Conservation (phyloP, 2,329 filamentous ascomycete genomes). For the Fusarium sarcochroum region DNA sequence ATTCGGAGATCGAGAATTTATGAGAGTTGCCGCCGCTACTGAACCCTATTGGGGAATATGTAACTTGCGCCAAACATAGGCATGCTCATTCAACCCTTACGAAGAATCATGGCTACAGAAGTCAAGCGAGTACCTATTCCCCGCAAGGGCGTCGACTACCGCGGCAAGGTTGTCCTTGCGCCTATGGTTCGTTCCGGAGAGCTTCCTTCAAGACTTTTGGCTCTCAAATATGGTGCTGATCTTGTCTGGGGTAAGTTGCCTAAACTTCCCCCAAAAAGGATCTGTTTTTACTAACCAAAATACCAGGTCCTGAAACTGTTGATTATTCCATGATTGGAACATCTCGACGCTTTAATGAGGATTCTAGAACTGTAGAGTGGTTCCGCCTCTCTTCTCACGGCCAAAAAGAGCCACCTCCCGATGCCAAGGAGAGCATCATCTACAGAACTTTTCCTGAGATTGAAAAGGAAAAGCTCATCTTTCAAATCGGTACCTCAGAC, state of each 20-base stretch:
- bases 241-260: slow-evolving; percentile 85
- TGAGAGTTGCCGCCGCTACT: slow-evolving; percentile 20
- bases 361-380: slow-evolving; percentile 87
- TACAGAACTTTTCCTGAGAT: slow-evolving; percentile 85
- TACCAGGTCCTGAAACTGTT: slow-evolving; percentile 87
- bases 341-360: slow-evolving; percentile 80
- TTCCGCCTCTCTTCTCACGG: slow-evolving; percentile 81
- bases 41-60: slow-evolving; percentile 13
- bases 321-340: slow-evolving; percentile 93
- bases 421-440: slow-evolving; percentile 77
- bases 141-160: slow-evolving; percentile 89
- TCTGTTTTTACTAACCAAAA: slow-evolving; percentile 5
- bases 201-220: slow-evolving; percentile 87
- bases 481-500: slow-evolving; percentile 91
- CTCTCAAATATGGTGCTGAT: slow-evolving; percentile 95
- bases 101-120: slow-evolving; percentile 70
- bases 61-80: slow-evolving; percentile 26
- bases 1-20: slow-evolving; percentile 30
- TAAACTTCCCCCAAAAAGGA: neutral
- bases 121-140: slow-evolving; percentile 85
- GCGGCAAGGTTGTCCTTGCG: slow-evolving; percentile 92
- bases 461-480: slow-evolving; percentile 84
- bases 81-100: slow-evolving; percentile 55
- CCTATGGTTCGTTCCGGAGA: slow-evolving; percentile 99
- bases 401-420: slow-evolving; percentile 67